Evolutionary conservation across 441 rosid species (phyloP).

Genomic region (Croton laevigatus): DNA sequence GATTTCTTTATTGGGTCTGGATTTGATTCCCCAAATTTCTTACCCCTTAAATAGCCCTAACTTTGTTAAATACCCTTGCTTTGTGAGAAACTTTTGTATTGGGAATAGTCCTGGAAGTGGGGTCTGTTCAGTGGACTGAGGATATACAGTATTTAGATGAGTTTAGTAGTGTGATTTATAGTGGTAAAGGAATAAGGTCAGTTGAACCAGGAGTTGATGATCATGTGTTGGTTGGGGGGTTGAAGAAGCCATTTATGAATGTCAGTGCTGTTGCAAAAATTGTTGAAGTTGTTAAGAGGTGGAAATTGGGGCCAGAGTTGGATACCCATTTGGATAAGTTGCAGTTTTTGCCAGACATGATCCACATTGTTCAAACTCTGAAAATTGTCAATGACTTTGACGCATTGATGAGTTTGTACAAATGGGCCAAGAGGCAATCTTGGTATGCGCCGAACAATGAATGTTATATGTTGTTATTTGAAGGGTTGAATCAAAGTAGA

Average conservation of each 20-base stretch:
- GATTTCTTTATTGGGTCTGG: slow-evolving; percentile 27
- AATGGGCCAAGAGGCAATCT: slow-evolving; percentile 83
- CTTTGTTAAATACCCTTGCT: background rate
- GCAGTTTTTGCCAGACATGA: slow-evolving; percentile 81
- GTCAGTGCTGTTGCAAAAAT: slow-evolving; percentile 81
- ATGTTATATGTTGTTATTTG: slow-evolving; percentile 65
- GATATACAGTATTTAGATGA: slow-evolving; percentile 90
- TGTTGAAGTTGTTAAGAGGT: slow-evolving; percentile 84
- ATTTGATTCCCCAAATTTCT: slow-evolving; percentile 21
- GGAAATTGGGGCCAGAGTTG: slow-evolving; percentile 98
- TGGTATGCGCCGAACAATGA: slow-evolving; percentile 71
- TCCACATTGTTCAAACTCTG: slow-evolving; percentile 66
- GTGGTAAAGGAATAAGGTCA: slow-evolving; percentile 77
- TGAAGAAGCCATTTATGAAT: slow-evolving; percentile 75
- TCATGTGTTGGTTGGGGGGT: slow-evolving; percentile 78
- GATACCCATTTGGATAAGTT: slow-evolving; percentile 81
- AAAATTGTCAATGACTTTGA: slow-evolving; percentile 61
- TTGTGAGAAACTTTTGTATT: slow-evolving; percentile 49
- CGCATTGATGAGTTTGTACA: slow-evolving; percentile 68
- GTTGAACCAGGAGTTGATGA: slow-evolving; percentile 86
- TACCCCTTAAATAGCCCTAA: slow-evolving; percentile 29
- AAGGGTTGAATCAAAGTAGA: slow-evolving; percentile 57
- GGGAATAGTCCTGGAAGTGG: slow-evolving; percentile 32
- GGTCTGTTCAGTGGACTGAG: slow-evolving; percentile 65
- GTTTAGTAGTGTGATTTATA: slow-evolving; percentile 68